Evolutionary conservation across 768 basidiomycete species (phyloP), one percentile per base, ranked within the genome.

Genomic region (Mycena haematopus): DNA sequence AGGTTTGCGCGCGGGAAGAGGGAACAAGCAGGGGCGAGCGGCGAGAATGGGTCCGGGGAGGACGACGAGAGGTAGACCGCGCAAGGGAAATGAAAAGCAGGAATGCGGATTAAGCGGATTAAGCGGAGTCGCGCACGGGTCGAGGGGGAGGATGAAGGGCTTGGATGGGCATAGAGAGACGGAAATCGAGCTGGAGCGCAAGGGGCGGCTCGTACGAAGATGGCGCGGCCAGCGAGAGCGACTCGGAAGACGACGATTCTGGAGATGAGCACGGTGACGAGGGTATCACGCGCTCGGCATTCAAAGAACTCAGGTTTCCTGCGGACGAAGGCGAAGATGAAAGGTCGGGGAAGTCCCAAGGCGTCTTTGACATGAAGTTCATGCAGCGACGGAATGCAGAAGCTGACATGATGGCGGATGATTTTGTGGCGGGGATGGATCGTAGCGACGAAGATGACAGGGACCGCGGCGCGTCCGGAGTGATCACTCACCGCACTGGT

Each of bases 281-380:
- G 38, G 82, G 74, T 46, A 86, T 94, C 70, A 89, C 86, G 70
- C 80, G 79, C 13, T 72, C 74, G 9, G 93, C 92, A 2, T 94
- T 95, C n/a, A 88, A 96, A 40, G 93, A 96, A 76, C 79, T 96
- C 24, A 79, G 80, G 22, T 69, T 72, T 33, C 68, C 92, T 45
- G 80, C 84, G 22, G 71, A 72, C 10, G 76, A 80, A 35, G 80
- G 45, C 13, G 45, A 74, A 11, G 74, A 73, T 14, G 72, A 71
- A 7, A 65, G 63, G 49, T 58, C 67, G 31, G 68, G 42, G 70
- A 84, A 84, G 68, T 76, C 80, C 52, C 91, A 90, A 76, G 86
- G 91, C 63, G 83, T 98, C 11, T 91, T 97, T 73, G 84, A 86
- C 65, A 98, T 99, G 97, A 98, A 97, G 77, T 99, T 99, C 77